Evolutionary conservation across 2,329 filamentous ascomycete genomes (phyloP).

Genomic region (Aspergillus japonicus): DNA sequence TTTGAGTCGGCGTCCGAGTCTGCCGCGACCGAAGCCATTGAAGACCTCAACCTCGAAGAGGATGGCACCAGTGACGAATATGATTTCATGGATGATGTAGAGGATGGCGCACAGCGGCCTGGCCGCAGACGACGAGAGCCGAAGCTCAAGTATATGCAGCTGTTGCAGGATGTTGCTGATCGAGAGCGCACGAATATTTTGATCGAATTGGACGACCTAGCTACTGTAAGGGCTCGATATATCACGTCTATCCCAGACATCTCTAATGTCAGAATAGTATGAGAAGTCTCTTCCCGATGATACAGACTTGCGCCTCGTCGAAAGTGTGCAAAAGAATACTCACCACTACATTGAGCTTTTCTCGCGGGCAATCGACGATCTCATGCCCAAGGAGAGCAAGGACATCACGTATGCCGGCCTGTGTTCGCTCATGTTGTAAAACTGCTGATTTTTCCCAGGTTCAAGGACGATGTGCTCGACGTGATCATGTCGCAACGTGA

Average conservation of each 20-base stretch:
- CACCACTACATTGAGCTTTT: constrained; percentile 94
- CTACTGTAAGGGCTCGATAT: constrained; percentile 53
- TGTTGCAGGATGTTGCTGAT: constrained; percentile 84
- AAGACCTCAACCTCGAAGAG: constrained; percentile 81
- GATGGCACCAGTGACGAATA: constrained; percentile 86
- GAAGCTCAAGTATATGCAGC: constrained; percentile 82
- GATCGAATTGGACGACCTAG: constrained; percentile 86
- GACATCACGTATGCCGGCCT: constrained; percentile 68
- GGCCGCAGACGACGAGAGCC: constrained; percentile 55
- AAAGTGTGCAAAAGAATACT: constrained; percentile 85
- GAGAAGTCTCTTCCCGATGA: constrained; percentile 69
- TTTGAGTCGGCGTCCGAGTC: constrained; percentile 62
- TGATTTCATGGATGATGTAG: constrained; percentile 82
- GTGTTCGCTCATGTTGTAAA: neutral
- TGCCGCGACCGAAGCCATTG: constrained; percentile 75
- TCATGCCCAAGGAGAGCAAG: constrained; percentile 73
- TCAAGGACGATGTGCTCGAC: constrained; percentile 96
- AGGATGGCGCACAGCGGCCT: constrained; percentile 44
- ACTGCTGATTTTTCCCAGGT: constrained; percentile 54
- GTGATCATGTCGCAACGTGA: constrained; percentile 92
- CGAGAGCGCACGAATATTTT: constrained; percentile 72
- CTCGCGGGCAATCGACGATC: constrained; percentile 80
- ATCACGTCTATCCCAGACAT: neutral
- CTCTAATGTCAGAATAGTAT: constrained; percentile 54
- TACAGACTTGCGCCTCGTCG: constrained; percentile 65